Evolutionary conservation across 2,329 filamentous ascomycete species (phyloP).

Genomic region (Tolypocladium tundrense): DNA sequence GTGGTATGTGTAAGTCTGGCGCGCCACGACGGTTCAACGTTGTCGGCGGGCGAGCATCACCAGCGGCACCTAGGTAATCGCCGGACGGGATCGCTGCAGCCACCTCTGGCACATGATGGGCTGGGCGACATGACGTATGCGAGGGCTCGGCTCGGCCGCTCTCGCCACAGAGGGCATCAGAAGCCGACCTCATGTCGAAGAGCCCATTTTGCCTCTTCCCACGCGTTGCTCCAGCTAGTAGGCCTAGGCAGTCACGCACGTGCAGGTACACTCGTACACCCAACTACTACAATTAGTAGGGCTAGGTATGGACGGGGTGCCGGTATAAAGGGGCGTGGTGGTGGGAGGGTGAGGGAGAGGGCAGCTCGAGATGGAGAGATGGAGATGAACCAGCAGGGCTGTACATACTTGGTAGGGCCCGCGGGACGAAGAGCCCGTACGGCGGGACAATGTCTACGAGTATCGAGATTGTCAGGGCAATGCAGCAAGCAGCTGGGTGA

Average conservation of each 20-base stretch:
- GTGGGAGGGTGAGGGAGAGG: not conserved
- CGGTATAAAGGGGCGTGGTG: not conserved
- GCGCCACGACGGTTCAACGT: not conserved
- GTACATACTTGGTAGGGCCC: not conserved
- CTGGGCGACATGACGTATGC: not conserved
- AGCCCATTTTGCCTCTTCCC: not conserved
- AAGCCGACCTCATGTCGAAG: not conserved
- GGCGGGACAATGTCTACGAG: not conserved
- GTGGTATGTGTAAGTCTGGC: not conserved
- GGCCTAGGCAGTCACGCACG: not conserved
- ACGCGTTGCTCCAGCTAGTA: not conserved
- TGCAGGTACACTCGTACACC: not conserved
- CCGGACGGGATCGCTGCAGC: not conserved
- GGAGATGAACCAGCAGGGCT: not conserved
- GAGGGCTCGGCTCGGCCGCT: not conserved
- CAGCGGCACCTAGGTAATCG: not conserved
- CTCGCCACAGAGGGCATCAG: not conserved
- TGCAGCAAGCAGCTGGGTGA: not conserved
- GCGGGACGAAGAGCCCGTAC: not conserved
- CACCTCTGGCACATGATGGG: not conserved
- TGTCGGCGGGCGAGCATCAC: not conserved
- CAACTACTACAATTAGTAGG: not conserved
- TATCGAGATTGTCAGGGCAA: not conserved
- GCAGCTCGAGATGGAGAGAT: too few species aligned
- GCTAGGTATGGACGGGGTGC: not conserved